A percentile compares a stretch with the other conserved stretches of the same genome.
phyloP scores from a whole-genome alignment of 768 basidiomycete species.

The Podaxis rugospora region DNA sequence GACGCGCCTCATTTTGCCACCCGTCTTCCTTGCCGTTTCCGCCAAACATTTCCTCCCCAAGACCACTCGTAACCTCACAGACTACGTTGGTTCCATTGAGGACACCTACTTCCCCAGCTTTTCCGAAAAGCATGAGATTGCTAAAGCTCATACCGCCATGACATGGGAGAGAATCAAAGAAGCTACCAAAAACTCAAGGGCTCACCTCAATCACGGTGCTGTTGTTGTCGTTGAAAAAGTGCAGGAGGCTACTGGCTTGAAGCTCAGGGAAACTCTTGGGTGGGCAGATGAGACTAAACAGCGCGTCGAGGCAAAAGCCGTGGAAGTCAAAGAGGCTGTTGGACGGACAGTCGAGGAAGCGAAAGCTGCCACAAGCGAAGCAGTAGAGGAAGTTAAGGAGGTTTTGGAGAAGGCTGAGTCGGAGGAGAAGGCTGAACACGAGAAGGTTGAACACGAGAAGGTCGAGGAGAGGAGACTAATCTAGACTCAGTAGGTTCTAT shows the following conservation, averaged over 20 bases:
- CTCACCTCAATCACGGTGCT: slow-evolving; percentile 39
- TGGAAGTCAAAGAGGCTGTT: slow-evolving; percentile 21
- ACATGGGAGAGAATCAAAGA: slow-evolving; percentile 54
- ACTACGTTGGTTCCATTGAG: slow-evolving; percentile 68
- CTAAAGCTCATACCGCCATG: slow-evolving; percentile 57
- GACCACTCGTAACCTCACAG: slow-evolving; percentile 65
- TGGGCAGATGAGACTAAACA: slow-evolving; percentile 25
- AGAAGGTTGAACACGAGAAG: slow-evolving; percentile 20
- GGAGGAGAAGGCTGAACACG: slow-evolving; percentile 19
- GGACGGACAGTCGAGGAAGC: slow-evolving; percentile 18
- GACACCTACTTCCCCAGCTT: slow-evolving; percentile 62
- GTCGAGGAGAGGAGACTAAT: slow-evolving; percentile 8
- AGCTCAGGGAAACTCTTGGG: slow-evolving; percentile 57
- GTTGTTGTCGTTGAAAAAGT: slow-evolving; percentile 45
- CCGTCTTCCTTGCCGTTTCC: slow-evolving; percentile 64
- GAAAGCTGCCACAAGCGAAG: slow-evolving; percentile 10
- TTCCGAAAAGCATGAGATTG: slow-evolving; percentile 63
- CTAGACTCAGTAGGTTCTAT: background rate
- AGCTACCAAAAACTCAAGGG: slow-evolving; percentile 41
- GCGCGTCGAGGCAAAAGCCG: slow-evolving; percentile 18
- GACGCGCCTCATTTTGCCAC: slow-evolving; percentile 71
- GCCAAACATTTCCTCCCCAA: slow-evolving; percentile 84
- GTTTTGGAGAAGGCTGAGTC: slow-evolving; percentile 12
- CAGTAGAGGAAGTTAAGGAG: slow-evolving; percentile 15
- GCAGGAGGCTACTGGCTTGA: slow-evolving; percentile 71